phyloP scores from a whole-genome alignment of 2,329 filamentous ascomycete genomes.

The Sporothrix luriei region DNA sequence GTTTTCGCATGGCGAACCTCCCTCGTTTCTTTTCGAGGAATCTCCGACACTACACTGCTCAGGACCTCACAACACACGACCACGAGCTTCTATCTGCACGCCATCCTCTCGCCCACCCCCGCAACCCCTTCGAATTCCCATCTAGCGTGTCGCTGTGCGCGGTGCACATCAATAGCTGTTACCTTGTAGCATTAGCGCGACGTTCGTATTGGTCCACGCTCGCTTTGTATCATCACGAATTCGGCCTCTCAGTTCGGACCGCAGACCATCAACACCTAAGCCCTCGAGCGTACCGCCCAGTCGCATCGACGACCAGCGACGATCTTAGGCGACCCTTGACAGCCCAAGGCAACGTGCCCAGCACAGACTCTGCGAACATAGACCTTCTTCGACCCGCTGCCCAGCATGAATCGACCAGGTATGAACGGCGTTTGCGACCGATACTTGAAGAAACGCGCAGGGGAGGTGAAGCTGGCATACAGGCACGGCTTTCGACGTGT shows the following conservation, averaged over 20 bases:
- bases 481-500: neutral
- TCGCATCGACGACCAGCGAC: neutral
- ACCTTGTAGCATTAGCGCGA: neutral
- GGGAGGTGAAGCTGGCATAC: neutral
- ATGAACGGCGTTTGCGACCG: slow-evolving; percentile 42
- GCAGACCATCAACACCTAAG: neutral
- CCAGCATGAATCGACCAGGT: slow-evolving; percentile 64
- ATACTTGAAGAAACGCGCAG: neutral
- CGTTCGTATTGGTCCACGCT: neutral
- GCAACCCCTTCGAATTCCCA: too few species aligned
- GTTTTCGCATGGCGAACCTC: slow-evolving; percentile 27
- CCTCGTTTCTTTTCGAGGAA: neutral
- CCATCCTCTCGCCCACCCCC: neutral
- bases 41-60: slow-evolving; percentile 7
- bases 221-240: slow-evolving; percentile 20
- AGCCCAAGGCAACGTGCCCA: neutral
- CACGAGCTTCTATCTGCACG: neutral
- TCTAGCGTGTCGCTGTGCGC: neutral
- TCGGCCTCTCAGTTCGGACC: neutral
- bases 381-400: slow-evolving; percentile 21
- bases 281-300: neutral
- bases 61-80: neutral
- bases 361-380: neutral
- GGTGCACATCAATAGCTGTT: neutral
- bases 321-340: neutral